Evolutionary conservation across 1,284 basidiomycete genomes (phyloP).

Genomic region (Trichosporon sp.): DNA sequence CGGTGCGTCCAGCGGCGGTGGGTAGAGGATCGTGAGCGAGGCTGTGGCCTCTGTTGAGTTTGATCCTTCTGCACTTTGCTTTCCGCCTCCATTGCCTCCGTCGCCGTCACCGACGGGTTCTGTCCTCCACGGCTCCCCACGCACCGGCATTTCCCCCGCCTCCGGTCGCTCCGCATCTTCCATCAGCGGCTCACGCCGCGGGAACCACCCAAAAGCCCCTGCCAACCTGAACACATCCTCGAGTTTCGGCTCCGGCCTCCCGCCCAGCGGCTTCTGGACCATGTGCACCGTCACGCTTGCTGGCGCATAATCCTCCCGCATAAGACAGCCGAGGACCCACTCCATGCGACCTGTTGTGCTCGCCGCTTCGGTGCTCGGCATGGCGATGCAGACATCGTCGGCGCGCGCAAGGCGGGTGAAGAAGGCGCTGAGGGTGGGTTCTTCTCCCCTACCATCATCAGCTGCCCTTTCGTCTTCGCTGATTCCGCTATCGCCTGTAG

Average conservation of each 20-base stretch:
- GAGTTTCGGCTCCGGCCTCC: not conserved
- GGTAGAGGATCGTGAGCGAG: no score
- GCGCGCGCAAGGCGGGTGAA: not conserved
- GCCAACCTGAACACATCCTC: not conserved
- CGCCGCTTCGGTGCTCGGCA: not conserved
- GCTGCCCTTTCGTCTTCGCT: no score
- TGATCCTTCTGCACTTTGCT: no score
- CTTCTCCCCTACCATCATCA: no score
- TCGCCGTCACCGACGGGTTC: no score
- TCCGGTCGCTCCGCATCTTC: not conserved
- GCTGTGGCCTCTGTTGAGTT: no score
- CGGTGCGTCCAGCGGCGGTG: not conserved
- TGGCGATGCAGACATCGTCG: not conserved
- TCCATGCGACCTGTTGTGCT: not conserved
- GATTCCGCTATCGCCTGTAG: no score
- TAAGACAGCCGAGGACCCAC: not conserved
- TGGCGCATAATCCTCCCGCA: not conserved
- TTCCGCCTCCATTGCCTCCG: no score
- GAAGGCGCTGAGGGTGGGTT: no score
- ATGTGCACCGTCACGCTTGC: not conserved
- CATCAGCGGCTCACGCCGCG: not conserved
- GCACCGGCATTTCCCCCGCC: no score
- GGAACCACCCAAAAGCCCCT: not conserved
- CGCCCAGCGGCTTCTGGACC: not conserved
- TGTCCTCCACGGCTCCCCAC: no score